Evolutionary conservation across 1,139 yeast species (phyloP).

Genomic region (Martiniozyma asiatica): DNA sequence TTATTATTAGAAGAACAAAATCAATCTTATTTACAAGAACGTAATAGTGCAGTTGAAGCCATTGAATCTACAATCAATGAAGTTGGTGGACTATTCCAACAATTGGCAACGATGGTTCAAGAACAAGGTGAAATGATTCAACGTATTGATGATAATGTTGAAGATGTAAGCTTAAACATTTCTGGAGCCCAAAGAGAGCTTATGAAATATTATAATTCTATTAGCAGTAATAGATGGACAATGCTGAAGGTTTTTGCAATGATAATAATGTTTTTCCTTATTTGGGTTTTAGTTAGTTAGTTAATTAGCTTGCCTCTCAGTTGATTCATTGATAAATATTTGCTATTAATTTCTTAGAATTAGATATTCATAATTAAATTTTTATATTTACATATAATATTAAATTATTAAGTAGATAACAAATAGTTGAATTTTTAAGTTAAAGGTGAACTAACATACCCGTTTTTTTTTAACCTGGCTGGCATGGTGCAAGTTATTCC

Average conservation of each 20-base stretch:
- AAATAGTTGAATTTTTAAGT: no score
- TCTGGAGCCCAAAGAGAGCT: slow-evolving; percentile 91
- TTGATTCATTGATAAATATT: not conserved
- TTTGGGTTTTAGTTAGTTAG: slow-evolving; percentile 75
- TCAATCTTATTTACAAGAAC: slow-evolving; percentile 64
- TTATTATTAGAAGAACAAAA: slow-evolving; percentile 66
- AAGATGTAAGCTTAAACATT: slow-evolving; percentile 80
- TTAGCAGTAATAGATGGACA: slow-evolving; percentile 86
- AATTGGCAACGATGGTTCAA: slow-evolving; percentile 92
- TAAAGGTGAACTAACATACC: no score
- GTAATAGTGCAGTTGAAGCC: slow-evolving; percentile 87
- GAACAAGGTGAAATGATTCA: slow-evolving; percentile 97
- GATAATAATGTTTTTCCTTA: slow-evolving; percentile 58
- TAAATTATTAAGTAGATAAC: no score
- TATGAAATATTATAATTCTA: slow-evolving; percentile 77
- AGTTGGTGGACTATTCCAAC: slow-evolving; percentile 89
- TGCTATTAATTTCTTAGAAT: no score
- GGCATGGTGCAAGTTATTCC: no score
- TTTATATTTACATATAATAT: no score
- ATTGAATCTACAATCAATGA: slow-evolving; percentile 93
- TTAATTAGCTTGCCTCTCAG: no score
- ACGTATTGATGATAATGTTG: slow-evolving; percentile 89
- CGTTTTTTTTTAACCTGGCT: no score
- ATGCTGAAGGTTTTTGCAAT: slow-evolving; percentile 85
- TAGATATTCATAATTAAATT: no score